Conservation (phyloP, 768 basidiomycete species). For the Lactarius indigo region DNA sequence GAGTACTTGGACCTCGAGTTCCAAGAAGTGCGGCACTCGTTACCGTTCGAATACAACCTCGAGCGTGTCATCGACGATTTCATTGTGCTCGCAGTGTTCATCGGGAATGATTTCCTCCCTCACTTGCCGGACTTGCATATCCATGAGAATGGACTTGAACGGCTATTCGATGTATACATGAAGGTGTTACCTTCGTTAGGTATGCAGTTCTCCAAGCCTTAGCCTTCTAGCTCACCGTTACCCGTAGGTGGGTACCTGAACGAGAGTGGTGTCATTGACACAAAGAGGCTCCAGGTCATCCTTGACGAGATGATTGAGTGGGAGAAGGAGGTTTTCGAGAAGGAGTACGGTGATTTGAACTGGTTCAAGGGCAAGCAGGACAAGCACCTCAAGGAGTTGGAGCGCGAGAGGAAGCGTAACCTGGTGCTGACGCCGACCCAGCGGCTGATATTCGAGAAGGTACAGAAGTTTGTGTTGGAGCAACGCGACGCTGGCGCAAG, state of each 20-base stretch:
- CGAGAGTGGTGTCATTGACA: constrained; percentile 79
- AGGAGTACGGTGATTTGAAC: constrained; percentile 82
- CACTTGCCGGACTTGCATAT: constrained; percentile 96
- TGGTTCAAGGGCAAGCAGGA: constrained; percentile 95
- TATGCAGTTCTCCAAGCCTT: constrained; percentile 30
- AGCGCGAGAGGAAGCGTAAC: constrained; percentile 49
- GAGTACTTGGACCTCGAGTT: constrained; percentile 99
- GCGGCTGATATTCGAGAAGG: constrained; percentile 70
- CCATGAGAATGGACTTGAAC: constrained; percentile 93
- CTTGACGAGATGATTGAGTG: constrained; percentile 84
- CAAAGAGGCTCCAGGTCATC: constrained; percentile 76
- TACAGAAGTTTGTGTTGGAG: constrained; percentile 69
- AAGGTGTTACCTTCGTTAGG: constrained; percentile 76
- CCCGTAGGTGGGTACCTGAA: constrained; percentile 95
- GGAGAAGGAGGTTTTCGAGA: constrained; percentile 90
- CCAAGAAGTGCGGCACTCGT: constrained; percentile 55
- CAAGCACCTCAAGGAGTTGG: constrained; percentile 65
- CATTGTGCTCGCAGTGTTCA: constrained; percentile 92
- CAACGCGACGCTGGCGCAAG: constrained; percentile 37
- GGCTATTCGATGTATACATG: constrained; percentile 94
- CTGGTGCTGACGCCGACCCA: constrained; percentile 71
- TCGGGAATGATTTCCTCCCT: constrained; percentile 97
- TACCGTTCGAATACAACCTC: constrained; percentile 82
- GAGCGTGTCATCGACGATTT: constrained; percentile 98
- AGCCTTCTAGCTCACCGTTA: not conserved